Evolutionary conservation across 495 filamentous ascomycete genomes (phyloP), one percentile per base, ranked within the genome.

Genomic region (Neurospora terricola): DNA sequence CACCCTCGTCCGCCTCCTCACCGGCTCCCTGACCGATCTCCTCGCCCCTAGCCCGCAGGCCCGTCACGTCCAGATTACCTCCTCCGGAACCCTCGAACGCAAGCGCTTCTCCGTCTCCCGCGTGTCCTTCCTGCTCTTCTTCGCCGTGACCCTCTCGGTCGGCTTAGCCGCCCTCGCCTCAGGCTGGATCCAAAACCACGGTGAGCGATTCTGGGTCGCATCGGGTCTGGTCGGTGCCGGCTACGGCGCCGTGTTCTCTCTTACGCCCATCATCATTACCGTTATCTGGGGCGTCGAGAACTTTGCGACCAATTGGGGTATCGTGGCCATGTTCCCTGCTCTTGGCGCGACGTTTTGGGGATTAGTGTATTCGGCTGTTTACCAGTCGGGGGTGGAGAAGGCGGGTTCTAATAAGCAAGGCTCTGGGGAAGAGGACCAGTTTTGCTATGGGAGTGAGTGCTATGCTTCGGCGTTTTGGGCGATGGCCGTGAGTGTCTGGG

Each of bases 211-310:
- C 82, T 92, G 93, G 84, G 78, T 94, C 36, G 90, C 95, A 23
- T 95, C 92, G 10, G 87, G 90, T 0, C 83, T 93, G 14, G 88
- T 98, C 38, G 96, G 96, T 38, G 88, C 94, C 42, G 95, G 95
- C 48, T 99, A 99, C 78, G 96, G 96, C 66, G 93, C 94, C 36
- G 88, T 92, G 45, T 99, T 99, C 83, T 91, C 89, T 45, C 87
- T 99, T 16, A 89, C 90, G 0, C 96, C 96, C 4, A 97, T 98
- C 78, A 91, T 98, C 73, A 90, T 98, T 75, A 91, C 88, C 70
- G 93, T 97, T 34, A 94, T 98, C 62, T 99, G 96, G 96, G 96
- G 96, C 42, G 94, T 97, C 2, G 93, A 97, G 83, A 99, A 98
- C 81, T 98, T 98, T 80, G 96, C 93, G 73, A 99, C 96, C 3